Evolutionary conservation across 306 rosid genomes (phyloP).

Genomic region (Casuarina cunninghamiana): DNA sequence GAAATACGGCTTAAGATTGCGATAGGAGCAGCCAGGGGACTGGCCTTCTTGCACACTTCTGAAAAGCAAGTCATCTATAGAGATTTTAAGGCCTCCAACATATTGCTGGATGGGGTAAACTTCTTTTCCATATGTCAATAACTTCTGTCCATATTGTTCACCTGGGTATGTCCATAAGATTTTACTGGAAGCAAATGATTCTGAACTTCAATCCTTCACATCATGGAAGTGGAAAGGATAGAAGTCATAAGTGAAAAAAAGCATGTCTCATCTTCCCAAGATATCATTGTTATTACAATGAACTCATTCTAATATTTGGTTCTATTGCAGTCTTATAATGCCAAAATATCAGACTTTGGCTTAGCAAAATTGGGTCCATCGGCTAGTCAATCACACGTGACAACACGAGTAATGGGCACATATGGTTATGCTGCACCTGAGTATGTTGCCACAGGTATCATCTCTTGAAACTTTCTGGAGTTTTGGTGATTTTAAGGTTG

Average conservation of each 20-base stretch:
- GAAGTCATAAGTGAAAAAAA: neutral
- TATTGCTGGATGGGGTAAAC: constrained; percentile 83
- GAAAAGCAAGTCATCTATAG: constrained; percentile 84
- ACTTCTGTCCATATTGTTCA: neutral
- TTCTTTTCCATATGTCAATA: constrained; percentile 7
- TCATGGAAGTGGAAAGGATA: neutral
- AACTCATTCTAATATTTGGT: constrained; percentile 18
- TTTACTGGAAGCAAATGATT: no score
- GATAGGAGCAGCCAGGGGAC: constrained; percentile 93
- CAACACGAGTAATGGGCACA: constrained; percentile 97
- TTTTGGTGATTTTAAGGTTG: constrained; percentile 11
- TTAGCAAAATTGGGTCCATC: constrained; percentile 98
- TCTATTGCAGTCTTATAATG: constrained; percentile 62
- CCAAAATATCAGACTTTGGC: constrained; percentile 96
- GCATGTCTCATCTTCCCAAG: neutral
- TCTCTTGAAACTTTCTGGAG: neutral
- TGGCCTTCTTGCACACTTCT: constrained; percentile 84
- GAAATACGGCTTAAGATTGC: constrained; percentile 82
- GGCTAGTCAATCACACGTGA: constrained; percentile 88
- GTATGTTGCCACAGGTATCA: constrained; percentile 79
- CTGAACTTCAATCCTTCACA: neutral
- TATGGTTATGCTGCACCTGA: constrained; percentile 98
- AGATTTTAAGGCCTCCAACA: constrained; percentile 96
- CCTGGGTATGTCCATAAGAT: no score
- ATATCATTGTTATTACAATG: neutral